phyloP scores from a whole-genome alignment of 768 basidiomycete genomes.

The Mycena sanguinolenta region DNA sequence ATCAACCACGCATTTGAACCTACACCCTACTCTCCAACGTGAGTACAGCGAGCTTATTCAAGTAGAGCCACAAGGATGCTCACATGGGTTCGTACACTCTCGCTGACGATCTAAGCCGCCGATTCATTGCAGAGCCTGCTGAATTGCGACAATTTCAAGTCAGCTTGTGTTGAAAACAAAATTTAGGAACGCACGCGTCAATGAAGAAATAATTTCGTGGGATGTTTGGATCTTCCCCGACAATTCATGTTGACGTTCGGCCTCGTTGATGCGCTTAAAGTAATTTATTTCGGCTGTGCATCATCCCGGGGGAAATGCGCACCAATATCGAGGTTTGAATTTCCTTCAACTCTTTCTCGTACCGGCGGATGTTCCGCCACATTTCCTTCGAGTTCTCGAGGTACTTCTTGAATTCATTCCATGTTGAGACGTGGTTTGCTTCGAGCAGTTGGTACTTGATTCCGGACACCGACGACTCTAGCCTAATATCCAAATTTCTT shows the following conservation, averaged over 20 bases:
- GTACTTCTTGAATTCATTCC: neutral
- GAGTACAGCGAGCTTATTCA: too few relatives aligned
- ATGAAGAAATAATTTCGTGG: neutral
- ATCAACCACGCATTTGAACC: too few relatives aligned
- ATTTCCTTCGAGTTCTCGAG: neutral
- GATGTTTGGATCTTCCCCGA: neutral
- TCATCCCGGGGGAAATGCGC: neutral
- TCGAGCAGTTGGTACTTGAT: neutral
- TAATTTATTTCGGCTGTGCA: neutral
- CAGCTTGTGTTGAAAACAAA: too few relatives aligned
- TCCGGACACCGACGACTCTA: neutral
- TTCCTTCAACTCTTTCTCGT: neutral
- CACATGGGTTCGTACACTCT: too few relatives aligned
- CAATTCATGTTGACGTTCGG: neutral
- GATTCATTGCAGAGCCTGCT: too few relatives aligned
- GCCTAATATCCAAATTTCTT: neutral
- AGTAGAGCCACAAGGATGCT: too few relatives aligned
- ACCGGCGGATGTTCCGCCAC: neutral
- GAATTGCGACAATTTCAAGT: too few relatives aligned
- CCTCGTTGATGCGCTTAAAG: neutral
- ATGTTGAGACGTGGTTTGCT: neutral
- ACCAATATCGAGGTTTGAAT: neutral
- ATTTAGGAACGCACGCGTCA: too few relatives aligned
- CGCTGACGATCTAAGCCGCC: too few relatives aligned
- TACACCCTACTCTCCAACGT: too few relatives aligned